phyloP scores from a whole-genome alignment of 2,329 filamentous ascomycete genomes.

The Xylariaceae sp. region DNA sequence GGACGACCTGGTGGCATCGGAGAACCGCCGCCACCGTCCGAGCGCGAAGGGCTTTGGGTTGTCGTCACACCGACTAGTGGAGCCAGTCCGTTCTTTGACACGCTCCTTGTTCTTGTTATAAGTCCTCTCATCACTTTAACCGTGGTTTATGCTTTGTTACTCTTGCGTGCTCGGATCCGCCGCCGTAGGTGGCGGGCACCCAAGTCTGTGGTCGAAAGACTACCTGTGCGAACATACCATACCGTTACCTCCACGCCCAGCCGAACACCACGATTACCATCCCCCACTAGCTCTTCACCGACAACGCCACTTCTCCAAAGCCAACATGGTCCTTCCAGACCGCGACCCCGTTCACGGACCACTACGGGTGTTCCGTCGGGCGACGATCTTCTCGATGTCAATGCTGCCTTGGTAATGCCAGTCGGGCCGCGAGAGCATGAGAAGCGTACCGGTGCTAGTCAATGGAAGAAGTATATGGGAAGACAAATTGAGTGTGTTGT shows the following conservation, averaged over 20 bases:
- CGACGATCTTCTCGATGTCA: constrained; percentile 42
- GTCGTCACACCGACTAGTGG: constrained; percentile 88
- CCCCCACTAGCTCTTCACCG: constrained; percentile 62
- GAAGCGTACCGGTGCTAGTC: constrained; percentile 43
- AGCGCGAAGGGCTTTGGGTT: constrained; percentile 86
- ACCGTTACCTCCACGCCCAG: constrained; percentile 66
- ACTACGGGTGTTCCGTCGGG: constrained; percentile 57
- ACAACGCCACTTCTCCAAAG: constrained; percentile 75
- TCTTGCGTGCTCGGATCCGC: constrained; percentile 83
- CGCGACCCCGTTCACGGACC: constrained; percentile 62
- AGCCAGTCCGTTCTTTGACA: constrained; percentile 91
- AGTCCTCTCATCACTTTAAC: constrained; percentile 90
- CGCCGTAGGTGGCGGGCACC: constrained; percentile 93
- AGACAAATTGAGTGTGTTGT: constrained; percentile 86
- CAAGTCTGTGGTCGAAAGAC: constrained; percentile 87
- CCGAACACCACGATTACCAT: constrained; percentile 56
- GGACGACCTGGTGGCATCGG: constrained; percentile 25
- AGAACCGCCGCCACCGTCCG: constrained; percentile 33
- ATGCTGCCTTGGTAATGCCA: constrained; percentile 39
- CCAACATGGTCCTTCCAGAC: constrained; percentile 42
- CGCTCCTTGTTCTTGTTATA: constrained; percentile 90
- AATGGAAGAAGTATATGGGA: constrained; percentile 66
- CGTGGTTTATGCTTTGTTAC: constrained; percentile 83
- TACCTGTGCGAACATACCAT: constrained; percentile 95
- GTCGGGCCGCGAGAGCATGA: constrained; percentile 42